Conservation (phyloP, 148 eudicot genomes). For the Arbutus unedo region DNA sequence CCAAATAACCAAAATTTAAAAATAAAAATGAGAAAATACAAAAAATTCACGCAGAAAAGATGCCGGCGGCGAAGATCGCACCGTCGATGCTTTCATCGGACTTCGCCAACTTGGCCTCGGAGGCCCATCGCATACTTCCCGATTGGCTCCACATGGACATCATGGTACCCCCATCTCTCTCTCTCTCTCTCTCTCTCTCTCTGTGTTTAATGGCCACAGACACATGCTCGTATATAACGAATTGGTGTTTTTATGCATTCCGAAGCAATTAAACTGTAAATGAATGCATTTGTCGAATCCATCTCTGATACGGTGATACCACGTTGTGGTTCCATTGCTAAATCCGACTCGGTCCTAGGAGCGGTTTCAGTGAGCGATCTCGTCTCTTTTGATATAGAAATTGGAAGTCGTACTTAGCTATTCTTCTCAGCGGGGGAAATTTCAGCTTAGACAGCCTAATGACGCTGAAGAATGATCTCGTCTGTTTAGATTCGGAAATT, state of each 20-base stretch:
- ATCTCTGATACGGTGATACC: background rate
- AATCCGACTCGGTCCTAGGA: no score
- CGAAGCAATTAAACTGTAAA: no score
- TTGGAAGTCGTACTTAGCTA: background rate
- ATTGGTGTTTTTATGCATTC: no score
- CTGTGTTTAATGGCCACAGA: background rate
- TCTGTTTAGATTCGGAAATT: no score
- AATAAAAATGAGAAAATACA: no score
- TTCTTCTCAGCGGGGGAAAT: background rate
- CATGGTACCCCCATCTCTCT: conserved; percentile 46
- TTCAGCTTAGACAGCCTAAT: no score
- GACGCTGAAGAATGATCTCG: background rate
- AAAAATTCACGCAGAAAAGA: no score
- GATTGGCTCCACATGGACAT: conserved; percentile 99
- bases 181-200: background rate
- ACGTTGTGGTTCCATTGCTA: no score
- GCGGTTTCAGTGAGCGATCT: no score
- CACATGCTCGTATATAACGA: no score
- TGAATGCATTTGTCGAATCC: no score
- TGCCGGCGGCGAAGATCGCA: conserved; percentile 67
- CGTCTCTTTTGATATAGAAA: background rate
- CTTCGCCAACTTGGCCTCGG: conserved; percentile 87
- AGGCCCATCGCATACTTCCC: conserved; percentile 86
- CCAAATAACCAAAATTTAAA: no score
- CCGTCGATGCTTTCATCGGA: conserved; percentile 98